Percentiles rank a stretch among this genome's conserved stretches.
Conservation (phyloP, 352 stramenopile genomes). For the Phytophthora sojae region DNA sequence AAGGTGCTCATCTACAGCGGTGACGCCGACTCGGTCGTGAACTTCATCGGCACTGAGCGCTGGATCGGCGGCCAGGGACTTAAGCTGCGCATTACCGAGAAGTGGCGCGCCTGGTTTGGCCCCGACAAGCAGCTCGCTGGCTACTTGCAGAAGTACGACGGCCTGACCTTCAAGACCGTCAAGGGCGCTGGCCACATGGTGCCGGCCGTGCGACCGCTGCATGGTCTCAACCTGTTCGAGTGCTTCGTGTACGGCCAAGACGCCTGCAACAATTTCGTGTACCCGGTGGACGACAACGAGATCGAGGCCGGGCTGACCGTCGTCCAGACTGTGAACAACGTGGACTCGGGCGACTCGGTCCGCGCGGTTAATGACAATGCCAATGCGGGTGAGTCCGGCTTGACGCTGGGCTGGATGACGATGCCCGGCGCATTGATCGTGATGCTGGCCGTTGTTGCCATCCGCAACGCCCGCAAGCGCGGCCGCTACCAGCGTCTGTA, state of each 20-base stretch:
- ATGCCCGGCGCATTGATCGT: slow-evolving; percentile 37
- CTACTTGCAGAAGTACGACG: slow-evolving; percentile 88
- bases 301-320: slow-evolving; percentile 47
- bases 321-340: slow-evolving; percentile 10
- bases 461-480: slow-evolving; percentile 57
- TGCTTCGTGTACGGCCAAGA: slow-evolving; percentile 81
- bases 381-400: neutral
- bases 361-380: slow-evolving; percentile 13
- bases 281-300: slow-evolving; percentile 76
- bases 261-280: slow-evolving; percentile 60
- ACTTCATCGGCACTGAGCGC: slow-evolving; percentile 90
- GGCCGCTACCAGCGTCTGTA: slow-evolving; percentile 52
- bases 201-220: slow-evolving; percentile 72
- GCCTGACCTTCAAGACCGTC: slow-evolving; percentile 92
- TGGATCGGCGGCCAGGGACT: slow-evolving; percentile 80
- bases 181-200: slow-evolving; percentile 94
- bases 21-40: slow-evolving; percentile 83
- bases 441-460: slow-evolving; percentile 42
- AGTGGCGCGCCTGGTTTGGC: slow-evolving; percentile 80
- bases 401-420: slow-evolving; percentile 23
- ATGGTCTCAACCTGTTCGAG: slow-evolving; percentile 83
- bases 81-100: slow-evolving; percentile 67
- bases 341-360: neutral
- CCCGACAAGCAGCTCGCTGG: slow-evolving; percentile 86
- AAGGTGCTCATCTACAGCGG: slow-evolving; percentile 80